Evolutionary conservation across 2,329 filamentous ascomycete species (phyloP), one percentile per base, ranked within the genome.

Genomic region (Verticillium isaacii): DNA sequence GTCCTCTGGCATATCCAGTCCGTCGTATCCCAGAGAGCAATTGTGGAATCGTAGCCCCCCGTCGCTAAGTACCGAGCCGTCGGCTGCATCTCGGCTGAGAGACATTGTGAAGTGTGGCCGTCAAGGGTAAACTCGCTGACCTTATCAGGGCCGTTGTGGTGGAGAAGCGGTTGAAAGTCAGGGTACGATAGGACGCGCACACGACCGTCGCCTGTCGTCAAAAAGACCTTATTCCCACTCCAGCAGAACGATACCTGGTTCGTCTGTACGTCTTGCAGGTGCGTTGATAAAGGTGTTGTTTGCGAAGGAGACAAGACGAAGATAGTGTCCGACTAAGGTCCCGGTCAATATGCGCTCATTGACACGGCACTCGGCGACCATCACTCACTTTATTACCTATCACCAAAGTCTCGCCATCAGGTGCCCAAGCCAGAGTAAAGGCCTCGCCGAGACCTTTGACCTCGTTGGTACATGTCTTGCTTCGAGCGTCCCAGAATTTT

Each of bases 401-500:
- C 5, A 93, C 77, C 56, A 94, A 76, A 55, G 84, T 85, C 60
- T 84, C 80, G 2, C 91, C 91, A 68, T 90, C 85, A 0, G 91
- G 90, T 36, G 84, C 84, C 91, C 91, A 94, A 0, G 85, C 87
- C 62, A 94, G 77, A 12, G 87, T 89, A 67, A 91, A 88, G 3
- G 90, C 86, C 66, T 87, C 85, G 8, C 87, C 89, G 56, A 88
- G 78, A 5, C 82, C 83, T 66, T 85, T 87, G 45, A 91, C 82
- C 72, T 91, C 88, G 59, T 89, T 90, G 65, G 89, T 82, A 68
- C 87, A 88, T 1, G 83, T 82, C 71, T 90, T 91, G 62, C 84
- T 89, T 68, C 90, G 81, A 14, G 93, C 89, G 70, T 94, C 91
- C 91, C 91, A 94, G 68, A 94, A 87, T 71, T 89, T 87, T 64